phyloP scores from a whole-genome alignment of 2,329 filamentous ascomycete species.

The Didymellaceae sp. region DNA sequence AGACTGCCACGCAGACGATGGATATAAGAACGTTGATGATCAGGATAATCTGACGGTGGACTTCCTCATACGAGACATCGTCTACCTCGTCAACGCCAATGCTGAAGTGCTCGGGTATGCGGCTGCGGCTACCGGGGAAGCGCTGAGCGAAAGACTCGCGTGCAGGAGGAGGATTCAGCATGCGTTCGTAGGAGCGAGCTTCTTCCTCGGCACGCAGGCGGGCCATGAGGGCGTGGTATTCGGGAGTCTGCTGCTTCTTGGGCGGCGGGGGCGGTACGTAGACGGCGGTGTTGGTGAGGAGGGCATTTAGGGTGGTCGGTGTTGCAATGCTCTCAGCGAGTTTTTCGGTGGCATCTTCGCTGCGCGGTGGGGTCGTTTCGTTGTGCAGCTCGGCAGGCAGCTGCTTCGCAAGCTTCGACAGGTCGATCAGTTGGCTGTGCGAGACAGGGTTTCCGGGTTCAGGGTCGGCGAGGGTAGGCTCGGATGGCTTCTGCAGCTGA shows the following conservation, averaged over 20 bases:
- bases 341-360: neutral
- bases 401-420: constrained; percentile 62
- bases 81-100: constrained; percentile 56
- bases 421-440: constrained; percentile 70
- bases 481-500: constrained; percentile 40
- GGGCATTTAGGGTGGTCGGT: constrained; percentile 64
- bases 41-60: constrained; percentile 81
- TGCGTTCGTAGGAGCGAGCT: constrained; percentile 78
- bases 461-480: constrained; percentile 60
- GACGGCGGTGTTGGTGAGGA: constrained; percentile 74
- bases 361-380: neutral
- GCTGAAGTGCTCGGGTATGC: constrained; percentile 59
- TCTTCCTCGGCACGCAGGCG: constrained; percentile 84
- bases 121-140: constrained; percentile 54
- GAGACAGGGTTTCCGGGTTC: constrained; percentile 71
- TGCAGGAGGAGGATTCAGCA: constrained; percentile 68
- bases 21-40: constrained; percentile 91
- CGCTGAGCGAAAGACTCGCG: constrained; percentile 66
- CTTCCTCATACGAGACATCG: constrained; percentile 71
- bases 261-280: constrained; percentile 82
- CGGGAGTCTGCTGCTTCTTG: constrained; percentile 70
- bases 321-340: neutral
- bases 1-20: constrained; percentile 77
- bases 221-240: constrained; percentile 89
- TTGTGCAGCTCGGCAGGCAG: constrained; percentile 16